Conservation (phyloP, 1,284 basidiomycete genomes). For the Leccinum griseonigrum region DNA sequence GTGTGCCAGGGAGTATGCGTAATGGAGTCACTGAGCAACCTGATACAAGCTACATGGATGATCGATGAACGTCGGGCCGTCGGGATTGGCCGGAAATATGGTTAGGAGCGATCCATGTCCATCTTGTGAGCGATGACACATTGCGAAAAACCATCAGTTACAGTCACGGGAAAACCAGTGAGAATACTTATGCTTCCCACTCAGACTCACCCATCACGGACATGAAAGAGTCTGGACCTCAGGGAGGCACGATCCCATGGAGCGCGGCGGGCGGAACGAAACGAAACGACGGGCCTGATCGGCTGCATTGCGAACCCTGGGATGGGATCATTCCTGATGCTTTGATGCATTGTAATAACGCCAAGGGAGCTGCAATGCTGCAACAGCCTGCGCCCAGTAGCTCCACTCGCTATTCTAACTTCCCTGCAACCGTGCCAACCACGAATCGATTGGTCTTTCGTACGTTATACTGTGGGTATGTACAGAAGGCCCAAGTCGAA, state of each 20-base stretch:
- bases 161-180: background rate
- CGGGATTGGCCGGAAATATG: background rate
- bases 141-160: background rate
- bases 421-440: background rate
- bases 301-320: background rate
- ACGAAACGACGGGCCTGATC: background rate
- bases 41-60: background rate
- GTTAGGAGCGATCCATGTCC: background rate
- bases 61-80: background rate
- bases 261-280: background rate
- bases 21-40: background rate
- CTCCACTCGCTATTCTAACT: background rate
- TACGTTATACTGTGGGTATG: background rate
- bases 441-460: background rate
- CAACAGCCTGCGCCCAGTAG: background rate
- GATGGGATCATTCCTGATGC: background rate
- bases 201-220: background rate
- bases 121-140: background rate
- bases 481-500: background rate
- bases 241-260: background rate
- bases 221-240: background rate
- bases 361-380: background rate
- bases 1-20: background rate
- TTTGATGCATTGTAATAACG: background rate
- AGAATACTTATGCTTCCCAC: background rate